Evolutionary conservation across 768 basidiomycete species (phyloP), one percentile per base, ranked within the genome.

Genomic region (Xerocomellus intermedius): DNA sequence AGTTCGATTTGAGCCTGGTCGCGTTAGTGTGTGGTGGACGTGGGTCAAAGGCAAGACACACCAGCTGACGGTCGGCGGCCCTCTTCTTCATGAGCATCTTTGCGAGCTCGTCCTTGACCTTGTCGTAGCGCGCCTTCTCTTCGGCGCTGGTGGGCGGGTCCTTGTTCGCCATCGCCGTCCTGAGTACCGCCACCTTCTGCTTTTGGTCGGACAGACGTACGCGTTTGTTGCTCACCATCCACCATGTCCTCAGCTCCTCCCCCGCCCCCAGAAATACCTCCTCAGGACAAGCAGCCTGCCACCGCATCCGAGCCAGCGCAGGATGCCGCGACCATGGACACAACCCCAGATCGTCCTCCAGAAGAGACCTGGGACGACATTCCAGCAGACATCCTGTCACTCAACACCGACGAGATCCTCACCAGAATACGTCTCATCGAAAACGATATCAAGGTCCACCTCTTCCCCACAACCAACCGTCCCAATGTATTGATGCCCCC

Each of bases 391-490:
- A 89, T 99, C 62, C 74, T 86, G 72, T 75, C 79, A 32, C 76
- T 94, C 42, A 79, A 78, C 58, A 86, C 90, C 1, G 94, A 97
- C 44, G 95, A 98, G 59, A 91, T 98, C 62, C 69, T 86, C 57
- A 93, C 93, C 52, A 82, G 95, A 73, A 89, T 86, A 74, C 80
- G 96, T 57, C 80, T 99, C 55, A 93, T 99, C 62, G 96, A 99
- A 57, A 98, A 97, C 67, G 97, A 99, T 66, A 85, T 98, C 66
- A 95, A 94, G 82, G 94, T 89, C 42, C 52, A 78, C 64, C 53
- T 38, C 13, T 26, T 21, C 37, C 22, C 6, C 10, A 2, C 39
- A 2, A 4, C 21, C 13, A 13, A 9, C 14, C 19, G 43, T 47
- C 4, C n/a, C 26, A 12, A 13, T 21, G 37, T 44, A 13, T 17